These are phyloP conservation scores for Boletellus sp. DNA, from an alignment of 1,284 basidiomycete species.

Conservation along the genomic window DNA sequence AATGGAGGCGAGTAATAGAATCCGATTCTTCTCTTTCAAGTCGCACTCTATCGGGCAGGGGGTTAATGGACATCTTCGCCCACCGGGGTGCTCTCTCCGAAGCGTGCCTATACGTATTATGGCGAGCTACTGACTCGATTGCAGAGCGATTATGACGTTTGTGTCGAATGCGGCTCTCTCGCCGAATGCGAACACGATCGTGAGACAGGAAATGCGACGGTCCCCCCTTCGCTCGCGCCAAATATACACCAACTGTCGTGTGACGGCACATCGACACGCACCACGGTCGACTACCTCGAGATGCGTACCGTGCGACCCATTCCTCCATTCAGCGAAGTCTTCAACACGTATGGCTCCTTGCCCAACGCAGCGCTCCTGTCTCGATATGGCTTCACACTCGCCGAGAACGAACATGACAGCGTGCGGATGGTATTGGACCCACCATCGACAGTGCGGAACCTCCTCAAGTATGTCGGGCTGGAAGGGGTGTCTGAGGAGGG, in stretches of 20 bases:
- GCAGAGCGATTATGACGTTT: constrained; percentile 83
- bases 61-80: constrained; percentile 1
- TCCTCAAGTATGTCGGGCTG: constrained; percentile 11
- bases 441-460: constrained; percentile 7
- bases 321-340: constrained; percentile 59
- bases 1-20: constrained; percentile 54
- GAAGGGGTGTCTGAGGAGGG: constrained; percentile 1
- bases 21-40: constrained; percentile 16
- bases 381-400: constrained; percentile 36
- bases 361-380: constrained; percentile 30
- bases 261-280: constrained; percentile 1
- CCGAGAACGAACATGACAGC: constrained; percentile 32
- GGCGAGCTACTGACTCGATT: constrained; percentile 14
- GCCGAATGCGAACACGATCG: constrained; percentile 71
- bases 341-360: constrained; percentile 79
- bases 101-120: constrained; percentile 3
- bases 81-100: constrained; percentile 1
- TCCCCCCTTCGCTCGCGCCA: background rate
- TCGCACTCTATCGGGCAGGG: constrained; percentile 21
- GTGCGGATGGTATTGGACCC: constrained; percentile 26
- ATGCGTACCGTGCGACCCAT: constrained; percentile 62
- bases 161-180: constrained; percentile 74
- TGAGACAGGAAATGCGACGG: constrained; percentile 11
- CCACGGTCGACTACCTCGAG: constrained; percentile 49
- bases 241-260: constrained; percentile 11